Conservation (phyloP, 352 stramenopile species). For the Pythium brassicae region DNA sequence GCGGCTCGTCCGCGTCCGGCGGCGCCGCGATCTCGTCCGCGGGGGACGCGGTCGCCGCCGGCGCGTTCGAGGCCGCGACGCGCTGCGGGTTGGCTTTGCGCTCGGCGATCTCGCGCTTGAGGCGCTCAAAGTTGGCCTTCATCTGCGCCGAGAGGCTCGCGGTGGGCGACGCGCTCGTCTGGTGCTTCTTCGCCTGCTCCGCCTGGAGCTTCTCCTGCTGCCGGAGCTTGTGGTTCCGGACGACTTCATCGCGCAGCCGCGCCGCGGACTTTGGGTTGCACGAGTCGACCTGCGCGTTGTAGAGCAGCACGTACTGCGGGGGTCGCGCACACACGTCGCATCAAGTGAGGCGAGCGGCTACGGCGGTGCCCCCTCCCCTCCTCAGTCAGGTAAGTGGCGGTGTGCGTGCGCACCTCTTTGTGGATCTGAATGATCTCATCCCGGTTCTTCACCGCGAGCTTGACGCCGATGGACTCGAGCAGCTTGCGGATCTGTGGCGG, state of each 20-base stretch:
- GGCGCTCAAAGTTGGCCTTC: slow-evolving; percentile 69
- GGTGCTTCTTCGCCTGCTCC: slow-evolving; percentile 24
- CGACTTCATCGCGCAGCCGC: slow-evolving; percentile 64
- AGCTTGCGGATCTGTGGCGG: slow-evolving; percentile 47
- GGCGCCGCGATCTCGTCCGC: slow-evolving; percentile 8
- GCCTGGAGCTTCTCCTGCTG: slow-evolving; percentile 57
- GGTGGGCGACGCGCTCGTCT: slow-evolving; percentile 22
- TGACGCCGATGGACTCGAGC: slow-evolving; percentile 63
- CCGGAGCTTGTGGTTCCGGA: slow-evolving; percentile 58
- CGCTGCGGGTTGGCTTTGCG: slow-evolving; percentile 43
- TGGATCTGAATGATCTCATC: slow-evolving; percentile 88
- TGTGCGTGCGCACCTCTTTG: slow-evolving; percentile 83
- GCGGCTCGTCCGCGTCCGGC: neutral
- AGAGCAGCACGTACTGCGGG: slow-evolving; percentile 72
- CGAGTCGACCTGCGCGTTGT: slow-evolving; percentile 78
- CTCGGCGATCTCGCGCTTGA: slow-evolving; percentile 64
- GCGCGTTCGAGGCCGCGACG: slow-evolving; percentile 12
- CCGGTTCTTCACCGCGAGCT: slow-evolving; percentile 52
- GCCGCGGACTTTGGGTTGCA: slow-evolving; percentile 62
- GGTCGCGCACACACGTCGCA: no score
- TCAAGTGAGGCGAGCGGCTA: no score
- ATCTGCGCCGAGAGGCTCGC: slow-evolving; percentile 45
- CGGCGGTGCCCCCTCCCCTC: no score
- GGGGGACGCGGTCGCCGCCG: slow-evolving; percentile 2
- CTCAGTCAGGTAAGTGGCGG: no score